A percentile compares a stretch with the other conserved stretches of the same genome.
These are phyloP conservation scores for Effrenium voratum DNA, from an alignment of 73 alveolate species.

Conservation along the genomic window DNA sequence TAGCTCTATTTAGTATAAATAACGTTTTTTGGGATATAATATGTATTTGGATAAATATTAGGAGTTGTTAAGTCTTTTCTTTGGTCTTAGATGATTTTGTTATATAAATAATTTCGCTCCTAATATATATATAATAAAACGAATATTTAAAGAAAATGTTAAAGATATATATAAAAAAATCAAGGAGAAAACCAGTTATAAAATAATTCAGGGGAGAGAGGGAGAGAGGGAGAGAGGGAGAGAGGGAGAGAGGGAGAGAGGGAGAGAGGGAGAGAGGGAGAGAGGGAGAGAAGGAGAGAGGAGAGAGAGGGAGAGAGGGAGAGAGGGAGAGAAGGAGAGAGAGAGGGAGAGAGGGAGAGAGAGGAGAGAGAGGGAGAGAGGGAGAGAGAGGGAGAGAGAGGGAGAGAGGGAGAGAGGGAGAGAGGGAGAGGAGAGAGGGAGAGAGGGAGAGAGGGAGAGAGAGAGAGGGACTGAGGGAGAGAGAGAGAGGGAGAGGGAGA, in stretches of 20 bases:
- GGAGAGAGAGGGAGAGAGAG: neutral
- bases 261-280: neutral
- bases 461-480: neutral
- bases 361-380: neutral
- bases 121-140: too few species aligned
- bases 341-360: neutral
- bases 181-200: too few species aligned
- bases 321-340: neutral
- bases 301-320: neutral
- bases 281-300: neutral
- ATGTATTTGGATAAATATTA: too few species aligned
- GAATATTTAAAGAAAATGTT: neutral
- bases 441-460: neutral
- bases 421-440: neutral
- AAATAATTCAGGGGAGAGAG: too few species aligned
- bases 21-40: too few species aligned
- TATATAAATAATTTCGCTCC: too few species aligned
- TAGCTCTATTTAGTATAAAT: too few species aligned
- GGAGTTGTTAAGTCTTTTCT: too few species aligned
- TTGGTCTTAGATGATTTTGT: too few species aligned
- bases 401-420: neutral
- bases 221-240: too few species aligned
- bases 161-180: neutral
- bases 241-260: neutral
- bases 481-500: neutral